phyloP scores from a whole-genome alignment of 768 basidiomycete genomes.

The Tubosaeta brunneosetosa region DNA sequence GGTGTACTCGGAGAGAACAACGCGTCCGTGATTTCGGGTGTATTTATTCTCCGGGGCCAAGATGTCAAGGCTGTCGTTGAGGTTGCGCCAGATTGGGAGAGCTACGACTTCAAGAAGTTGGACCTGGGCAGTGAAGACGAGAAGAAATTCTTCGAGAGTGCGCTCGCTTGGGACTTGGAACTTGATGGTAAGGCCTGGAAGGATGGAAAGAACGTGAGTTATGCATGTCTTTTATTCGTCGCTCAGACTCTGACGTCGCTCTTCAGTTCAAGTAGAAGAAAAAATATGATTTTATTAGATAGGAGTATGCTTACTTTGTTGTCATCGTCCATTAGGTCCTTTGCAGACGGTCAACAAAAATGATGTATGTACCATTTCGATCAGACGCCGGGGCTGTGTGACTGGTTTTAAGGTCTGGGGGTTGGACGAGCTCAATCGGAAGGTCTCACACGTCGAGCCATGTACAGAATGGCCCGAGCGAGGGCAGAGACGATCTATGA shows the following conservation, averaged over 20 bases:
- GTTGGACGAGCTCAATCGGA: no score
- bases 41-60: constrained; percentile 76
- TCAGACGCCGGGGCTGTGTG: no score
- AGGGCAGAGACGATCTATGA: no score
- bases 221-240: not conserved
- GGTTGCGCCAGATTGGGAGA: constrained; percentile 89
- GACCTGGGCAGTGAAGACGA: constrained; percentile 70
- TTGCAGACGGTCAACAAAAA: not conserved
- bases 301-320: constrained; percentile 19
- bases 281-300: not conserved
- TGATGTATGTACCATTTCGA: not conserved
- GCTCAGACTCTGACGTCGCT: not conserved
- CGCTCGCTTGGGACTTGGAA: constrained; percentile 91
- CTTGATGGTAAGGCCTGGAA: constrained; percentile 86
- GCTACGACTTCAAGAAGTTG: constrained; percentile 74
- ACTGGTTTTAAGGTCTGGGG: no score
- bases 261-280: constrained; percentile 22
- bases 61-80: constrained; percentile 66
- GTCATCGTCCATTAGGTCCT: constrained; percentile 6
- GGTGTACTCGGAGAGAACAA: constrained; percentile 83
- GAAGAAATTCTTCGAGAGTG: constrained; percentile 88
- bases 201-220: constrained; percentile 84
- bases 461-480: no score
- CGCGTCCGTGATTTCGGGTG: constrained; percentile 78
- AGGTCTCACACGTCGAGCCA: no score